Evolutionary conservation across 208 protist species (phyloP), one percentile per base, ranked within the genome.

Genomic region (Leishmania tarentolae): DNA sequence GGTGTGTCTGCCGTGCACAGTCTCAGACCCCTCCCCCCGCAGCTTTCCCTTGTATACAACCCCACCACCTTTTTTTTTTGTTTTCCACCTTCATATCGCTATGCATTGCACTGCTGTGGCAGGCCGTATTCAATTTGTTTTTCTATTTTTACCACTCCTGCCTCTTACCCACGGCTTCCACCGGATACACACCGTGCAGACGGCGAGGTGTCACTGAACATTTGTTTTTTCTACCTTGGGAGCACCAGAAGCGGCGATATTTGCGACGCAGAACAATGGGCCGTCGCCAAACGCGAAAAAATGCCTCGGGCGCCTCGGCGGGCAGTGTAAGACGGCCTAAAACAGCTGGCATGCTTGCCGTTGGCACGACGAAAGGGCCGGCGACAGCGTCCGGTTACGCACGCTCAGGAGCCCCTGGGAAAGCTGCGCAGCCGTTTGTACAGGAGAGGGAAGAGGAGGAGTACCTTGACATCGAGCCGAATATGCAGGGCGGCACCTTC

Each of bases 401-500:
- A 40, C 7, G 21, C 31, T 46, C 59, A 31, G 78, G 21, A 37
- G 19, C 72, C 2, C 2, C 19, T 15, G 40, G 5, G 21, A 57
- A 74, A 24, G 42, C 83, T 31, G 44, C 70, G 37, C 69, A 56
- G 8, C 44, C 44, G 24, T 76, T 74, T 35, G 57, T 21, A 28
- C 53, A 9, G n/a, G 78, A 79, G 68, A n/a, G 53, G 52, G 17
- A 66, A 4, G 74, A 78, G 11, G 74, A 83, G 24, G 79, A 83
- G 13, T 75, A 80, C 74, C 61, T 74, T 11, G 47, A 85, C 53
- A 80, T 87, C 31, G 83, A 87, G 61, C 78, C 82, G 53, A 90
- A 87, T 59, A 71, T 78, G n/a, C 82, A 90, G 44, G 86, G 83
- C 19, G 83, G 86, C 61, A 82, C 69, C 37, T 87, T 90, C 79